phyloP scores from a whole-genome alignment of 164 flowering plant species.

The Nymphaea thermarum region DNA sequence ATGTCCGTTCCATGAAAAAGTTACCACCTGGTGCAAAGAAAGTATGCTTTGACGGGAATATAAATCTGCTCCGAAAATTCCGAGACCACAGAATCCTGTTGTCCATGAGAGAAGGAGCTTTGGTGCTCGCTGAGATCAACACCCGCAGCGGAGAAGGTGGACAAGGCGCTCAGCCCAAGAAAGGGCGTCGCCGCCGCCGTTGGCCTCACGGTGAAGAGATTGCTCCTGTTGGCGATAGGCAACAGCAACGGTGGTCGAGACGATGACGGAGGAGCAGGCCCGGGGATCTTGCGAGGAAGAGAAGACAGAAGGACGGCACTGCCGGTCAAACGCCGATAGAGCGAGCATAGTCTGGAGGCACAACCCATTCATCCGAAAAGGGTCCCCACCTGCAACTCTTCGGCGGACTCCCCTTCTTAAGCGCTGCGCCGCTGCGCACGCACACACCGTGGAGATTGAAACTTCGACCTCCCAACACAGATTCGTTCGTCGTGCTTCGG shows the following conservation, averaged over 20 bases:
- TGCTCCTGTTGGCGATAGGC: not conserved
- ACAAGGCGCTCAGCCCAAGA: not conserved
- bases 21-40: slow-evolving; percentile 72
- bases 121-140: not conserved
- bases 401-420: too few species aligned
- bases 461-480: too few species aligned
- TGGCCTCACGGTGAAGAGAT: too few species aligned
- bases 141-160: not conserved
- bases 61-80: not conserved
- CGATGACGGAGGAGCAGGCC: not conserved
- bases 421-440: too few species aligned
- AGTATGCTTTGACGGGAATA: slow-evolving; percentile 75
- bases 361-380: not conserved
- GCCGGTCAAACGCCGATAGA: not conserved
- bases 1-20: not conserved
- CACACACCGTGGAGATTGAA: too few species aligned
- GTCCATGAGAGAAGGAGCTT: not conserved
- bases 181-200: not conserved
- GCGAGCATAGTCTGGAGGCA: not conserved
- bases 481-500: too few species aligned
- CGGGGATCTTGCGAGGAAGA: not conserved
- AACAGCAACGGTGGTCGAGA: not conserved
- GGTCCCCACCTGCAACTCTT: too few species aligned
- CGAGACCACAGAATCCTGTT: not conserved
- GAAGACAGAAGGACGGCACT: not conserved